A percentile compares a stretch with the other conserved stretches of the same genome.
phyloP scores from a whole-genome alignment of 768 basidiomycete species.

The Pleurotus sapidus region DNA sequence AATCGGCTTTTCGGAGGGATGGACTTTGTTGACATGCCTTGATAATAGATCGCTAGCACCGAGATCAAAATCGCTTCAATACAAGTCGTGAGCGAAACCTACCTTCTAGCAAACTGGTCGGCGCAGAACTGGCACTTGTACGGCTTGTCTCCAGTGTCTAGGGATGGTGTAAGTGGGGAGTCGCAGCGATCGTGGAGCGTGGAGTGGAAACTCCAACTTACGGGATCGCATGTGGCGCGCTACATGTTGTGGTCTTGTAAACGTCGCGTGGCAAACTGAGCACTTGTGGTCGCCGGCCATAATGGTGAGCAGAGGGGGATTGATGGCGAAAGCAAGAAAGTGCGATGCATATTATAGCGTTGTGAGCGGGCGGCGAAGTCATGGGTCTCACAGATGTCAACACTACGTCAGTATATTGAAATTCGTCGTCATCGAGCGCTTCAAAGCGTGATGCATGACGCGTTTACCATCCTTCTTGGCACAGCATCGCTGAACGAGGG shows the following conservation, averaged over 20 bases:
- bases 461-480: no score
- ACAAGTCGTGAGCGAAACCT: slow-evolving; percentile 12
- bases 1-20: slow-evolving; percentile 66
- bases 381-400: no score
- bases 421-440: no score
- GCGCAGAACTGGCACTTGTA: slow-evolving; percentile 85
- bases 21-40: slow-evolving; percentile 85
- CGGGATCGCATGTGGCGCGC: slow-evolving; percentile 89
- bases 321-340: no score
- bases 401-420: no score
- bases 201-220: slow-evolving; percentile 40
- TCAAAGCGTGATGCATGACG: no score
- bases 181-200: slow-evolving; percentile 5
- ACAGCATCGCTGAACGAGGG: no score
- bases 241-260: slow-evolving; percentile 87
- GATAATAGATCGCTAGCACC: slow-evolving; percentile 72
- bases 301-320: no score
- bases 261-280: slow-evolving; percentile 82
- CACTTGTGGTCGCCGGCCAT: slow-evolving; percentile 53
- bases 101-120: slow-evolving; percentile 92
- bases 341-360: no score
- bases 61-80: slow-evolving; percentile 8
- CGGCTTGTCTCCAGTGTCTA: slow-evolving; percentile 87
- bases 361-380: no score
- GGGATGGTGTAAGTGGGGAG: slow-evolving; percentile 3